Evolutionary conservation across 106 monocot species (phyloP).

Genomic region (Phalaenopsis aphrodite): DNA sequence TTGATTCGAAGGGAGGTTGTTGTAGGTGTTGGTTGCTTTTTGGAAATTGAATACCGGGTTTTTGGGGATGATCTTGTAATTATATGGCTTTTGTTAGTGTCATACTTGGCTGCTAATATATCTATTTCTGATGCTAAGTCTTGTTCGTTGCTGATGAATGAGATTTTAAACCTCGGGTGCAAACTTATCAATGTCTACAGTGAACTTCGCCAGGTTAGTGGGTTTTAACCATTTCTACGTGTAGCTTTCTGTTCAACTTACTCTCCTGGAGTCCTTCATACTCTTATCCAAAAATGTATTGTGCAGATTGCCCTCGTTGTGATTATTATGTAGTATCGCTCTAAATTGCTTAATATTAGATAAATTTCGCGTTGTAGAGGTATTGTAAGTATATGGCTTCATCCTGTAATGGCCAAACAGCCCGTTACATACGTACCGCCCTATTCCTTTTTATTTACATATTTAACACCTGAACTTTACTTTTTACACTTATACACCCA

Average conservation of each 20-base stretch:
- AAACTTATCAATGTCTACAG: slow-evolving; percentile 54
- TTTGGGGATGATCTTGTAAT: slow-evolving; percentile 60
- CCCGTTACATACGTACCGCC: no score
- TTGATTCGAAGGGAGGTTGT: slow-evolving; percentile 52
- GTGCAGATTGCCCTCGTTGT: neutral
- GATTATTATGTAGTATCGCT: neutral
- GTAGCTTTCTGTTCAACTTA: neutral
- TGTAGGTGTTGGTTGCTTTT: slow-evolving; percentile 37
- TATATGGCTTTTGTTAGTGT: slow-evolving; percentile 71
- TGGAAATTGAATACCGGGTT: slow-evolving; percentile 86
- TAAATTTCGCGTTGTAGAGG: neutral
- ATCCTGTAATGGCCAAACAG: neutral
- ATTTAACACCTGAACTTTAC: no score
- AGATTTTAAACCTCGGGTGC: slow-evolving; percentile 53
- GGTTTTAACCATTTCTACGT: neutral
- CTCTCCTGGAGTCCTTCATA: neutral
- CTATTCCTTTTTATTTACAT: no score
- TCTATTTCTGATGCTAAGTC: slow-evolving; percentile 19
- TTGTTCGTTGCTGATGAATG: slow-evolving; percentile 23
- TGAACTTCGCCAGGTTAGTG: slow-evolving; percentile 91
- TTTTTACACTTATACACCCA: no score
- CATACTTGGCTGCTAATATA: slow-evolving; percentile 41
- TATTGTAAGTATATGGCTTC: neutral
- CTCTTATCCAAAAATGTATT: neutral
- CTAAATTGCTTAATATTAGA: neutral